phyloP scores from a whole-genome alignment of 2,329 filamentous ascomycete species.

The Talaromyces pinophilus region DNA sequence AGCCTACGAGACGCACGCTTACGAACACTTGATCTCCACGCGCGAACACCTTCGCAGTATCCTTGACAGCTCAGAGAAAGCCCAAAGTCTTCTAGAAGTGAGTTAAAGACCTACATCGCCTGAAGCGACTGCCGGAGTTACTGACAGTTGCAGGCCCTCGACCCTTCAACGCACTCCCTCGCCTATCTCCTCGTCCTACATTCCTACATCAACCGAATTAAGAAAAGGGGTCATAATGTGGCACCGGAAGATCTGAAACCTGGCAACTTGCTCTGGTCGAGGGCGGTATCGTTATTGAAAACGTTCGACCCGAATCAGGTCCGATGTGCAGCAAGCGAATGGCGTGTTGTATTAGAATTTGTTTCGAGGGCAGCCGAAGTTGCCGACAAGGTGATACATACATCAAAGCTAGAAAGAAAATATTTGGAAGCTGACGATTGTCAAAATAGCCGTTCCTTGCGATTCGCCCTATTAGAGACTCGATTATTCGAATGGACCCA shows the following conservation, averaged over 20 bases:
- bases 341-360: conserved; percentile 40
- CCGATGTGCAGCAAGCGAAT: conserved; percentile 46
- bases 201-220: conserved; percentile 46
- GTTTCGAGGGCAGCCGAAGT: conserved; percentile 37
- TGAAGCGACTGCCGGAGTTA: conserved; percentile 1
- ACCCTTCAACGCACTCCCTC: conserved; percentile 61
- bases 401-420: background rate
- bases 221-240: conserved; percentile 38
- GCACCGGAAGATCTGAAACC: conserved; percentile 46
- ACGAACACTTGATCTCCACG: conserved; percentile 40
- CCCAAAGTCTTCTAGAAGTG: conserved; percentile 37
- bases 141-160: conserved; percentile 38
- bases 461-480: conserved; percentile 44
- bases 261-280: conserved; percentile 52
- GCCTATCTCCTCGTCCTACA: conserved; percentile 60
- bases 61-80: conserved; percentile 28
- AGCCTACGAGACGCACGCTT: conserved; percentile 49
- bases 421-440: conserved; percentile 26
- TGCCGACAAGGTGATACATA: conserved; percentile 34
- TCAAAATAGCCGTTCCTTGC: conserved; percentile 40
- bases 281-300: conserved; percentile 53
- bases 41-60: conserved; percentile 39
- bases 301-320: conserved; percentile 53
- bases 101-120: conserved; percentile 23
- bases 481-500: conserved; percentile 49